Percentiles rank a stretch among this genome's conserved stretches.
phyloP scores from a whole-genome alignment of 441 rosid species.

The Adansonia grandidieri region DNA sequence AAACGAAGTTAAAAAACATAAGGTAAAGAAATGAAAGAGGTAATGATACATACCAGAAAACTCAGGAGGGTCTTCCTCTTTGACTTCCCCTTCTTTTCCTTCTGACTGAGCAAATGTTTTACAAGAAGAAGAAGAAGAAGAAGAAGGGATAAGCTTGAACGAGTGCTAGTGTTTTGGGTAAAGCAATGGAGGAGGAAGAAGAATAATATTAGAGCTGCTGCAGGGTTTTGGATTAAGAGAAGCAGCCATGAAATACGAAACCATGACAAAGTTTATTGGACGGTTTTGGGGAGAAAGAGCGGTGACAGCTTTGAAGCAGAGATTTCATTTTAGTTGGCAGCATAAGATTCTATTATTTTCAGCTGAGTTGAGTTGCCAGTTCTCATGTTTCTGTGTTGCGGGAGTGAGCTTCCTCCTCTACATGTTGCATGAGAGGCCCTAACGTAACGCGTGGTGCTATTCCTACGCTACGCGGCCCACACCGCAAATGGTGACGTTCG shows the following conservation, averaged over 20 bases:
- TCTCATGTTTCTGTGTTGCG: background rate
- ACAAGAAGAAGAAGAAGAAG: slow-evolving; percentile 21
- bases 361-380: background rate
- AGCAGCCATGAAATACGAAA: slow-evolving; percentile 41
- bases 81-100: slow-evolving; percentile 45
- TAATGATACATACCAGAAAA: slow-evolving; percentile 41
- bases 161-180: slow-evolving; percentile 36
- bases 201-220: slow-evolving; percentile 7
- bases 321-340: background rate
- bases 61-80: slow-evolving; percentile 49
- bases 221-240: slow-evolving; percentile 44
- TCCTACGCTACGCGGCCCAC: background rate
- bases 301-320: background rate
- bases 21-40: no score
- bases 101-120: slow-evolving; percentile 51
- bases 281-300: background rate
- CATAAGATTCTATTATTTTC: background rate
- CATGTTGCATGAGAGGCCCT: slow-evolving; percentile 13
- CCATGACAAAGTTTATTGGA: slow-evolving; percentile 35
- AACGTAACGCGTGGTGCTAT: background rate
- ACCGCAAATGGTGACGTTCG: no score
- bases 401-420: background rate
- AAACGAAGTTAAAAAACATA: no score
- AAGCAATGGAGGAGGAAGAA: slow-evolving; percentile 19
- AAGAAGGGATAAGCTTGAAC: slow-evolving; percentile 35